Evolutionary conservation across 192 early-diverging fungal genomes (phyloP).

Genomic region (Dissophora ornata): DNA sequence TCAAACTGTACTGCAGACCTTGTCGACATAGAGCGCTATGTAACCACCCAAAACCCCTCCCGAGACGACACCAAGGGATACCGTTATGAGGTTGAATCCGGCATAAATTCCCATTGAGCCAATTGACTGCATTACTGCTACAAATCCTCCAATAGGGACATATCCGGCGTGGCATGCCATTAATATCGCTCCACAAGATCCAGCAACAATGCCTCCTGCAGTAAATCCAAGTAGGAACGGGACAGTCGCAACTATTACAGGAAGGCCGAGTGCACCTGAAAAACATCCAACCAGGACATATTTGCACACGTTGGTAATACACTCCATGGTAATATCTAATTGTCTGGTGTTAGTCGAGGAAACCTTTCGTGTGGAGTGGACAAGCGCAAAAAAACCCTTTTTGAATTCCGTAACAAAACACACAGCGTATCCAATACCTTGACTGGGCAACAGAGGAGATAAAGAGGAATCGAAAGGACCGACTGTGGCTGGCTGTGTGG

Average conservation of each 20-base stretch:
- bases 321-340: too few relatives aligned
- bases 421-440: too few relatives aligned
- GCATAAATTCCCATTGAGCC: neutral
- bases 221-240: neutral
- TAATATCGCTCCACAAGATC: neutral
- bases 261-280: neutral
- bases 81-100: neutral
- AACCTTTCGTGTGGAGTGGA: too few relatives aligned
- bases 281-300: conserved; percentile 9
- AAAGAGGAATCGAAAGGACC: too few relatives aligned
- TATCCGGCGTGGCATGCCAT: conserved; percentile 9
- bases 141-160: neutral
- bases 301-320: neutral
- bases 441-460: too few relatives aligned
- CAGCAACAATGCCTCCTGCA: neutral
- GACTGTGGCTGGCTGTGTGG: too few relatives aligned
- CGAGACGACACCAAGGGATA: neutral
- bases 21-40: too few relatives aligned
- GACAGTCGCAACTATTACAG: neutral
- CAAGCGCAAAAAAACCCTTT: too few relatives aligned
- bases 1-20: too few relatives aligned
- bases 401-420: too few relatives aligned
- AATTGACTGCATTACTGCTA: conserved; percentile 14
- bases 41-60: neutral
- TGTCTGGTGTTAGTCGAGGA: too few relatives aligned